A percentile compares a stretch with the other conserved stretches of the same genome.
These are phyloP conservation scores for Aspergillus taichungensis DNA, from an alignment of 495 filamentous ascomycete species.

Conservation along the genomic window DNA sequence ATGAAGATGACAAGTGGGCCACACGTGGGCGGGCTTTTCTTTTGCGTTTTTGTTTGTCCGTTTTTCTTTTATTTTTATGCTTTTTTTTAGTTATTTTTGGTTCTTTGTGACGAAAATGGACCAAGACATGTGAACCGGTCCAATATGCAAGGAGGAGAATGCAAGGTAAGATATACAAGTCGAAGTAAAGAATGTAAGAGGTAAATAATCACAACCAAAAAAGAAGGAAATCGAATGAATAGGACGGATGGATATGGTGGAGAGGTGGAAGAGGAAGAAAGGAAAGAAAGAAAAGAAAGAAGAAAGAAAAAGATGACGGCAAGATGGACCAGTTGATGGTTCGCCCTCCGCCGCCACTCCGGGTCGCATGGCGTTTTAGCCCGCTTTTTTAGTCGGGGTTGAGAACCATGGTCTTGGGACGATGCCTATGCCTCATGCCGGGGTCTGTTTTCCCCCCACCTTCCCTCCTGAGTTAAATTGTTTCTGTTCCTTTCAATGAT, in stretches of 20 bases:
- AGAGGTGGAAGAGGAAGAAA: conserved; percentile 6
- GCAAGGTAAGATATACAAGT: conserved; percentile 2
- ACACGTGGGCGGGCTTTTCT: neutral
- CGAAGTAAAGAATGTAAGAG: conserved; percentile 8
- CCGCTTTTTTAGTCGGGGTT: neutral
- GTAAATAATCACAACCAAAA: conserved; percentile 10
- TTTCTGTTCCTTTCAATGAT: no score
- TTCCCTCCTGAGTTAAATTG: no score
- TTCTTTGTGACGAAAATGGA: no score
- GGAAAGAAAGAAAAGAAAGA: conserved; percentile 10
- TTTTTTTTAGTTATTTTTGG: no score
- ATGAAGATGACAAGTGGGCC: conserved; percentile 18
- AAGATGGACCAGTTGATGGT: neutral
- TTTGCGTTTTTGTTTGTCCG: neutral
- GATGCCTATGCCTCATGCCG: no score
- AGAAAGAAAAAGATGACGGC: conserved; percentile 5
- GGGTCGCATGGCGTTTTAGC: neutral
- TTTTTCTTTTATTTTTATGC: neutral
- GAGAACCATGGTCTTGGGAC: no score
- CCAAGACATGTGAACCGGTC: no score
- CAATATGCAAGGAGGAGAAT: neutral
- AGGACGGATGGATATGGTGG: conserved; percentile 7
- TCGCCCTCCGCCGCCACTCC: conserved; percentile 7
- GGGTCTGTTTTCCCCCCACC: no score
- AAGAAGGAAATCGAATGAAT: conserved; percentile 8